Evolutionary conservation across 2,329 filamentous ascomycete genomes (phyloP).

Genomic region (Ophiostoma montium): DNA sequence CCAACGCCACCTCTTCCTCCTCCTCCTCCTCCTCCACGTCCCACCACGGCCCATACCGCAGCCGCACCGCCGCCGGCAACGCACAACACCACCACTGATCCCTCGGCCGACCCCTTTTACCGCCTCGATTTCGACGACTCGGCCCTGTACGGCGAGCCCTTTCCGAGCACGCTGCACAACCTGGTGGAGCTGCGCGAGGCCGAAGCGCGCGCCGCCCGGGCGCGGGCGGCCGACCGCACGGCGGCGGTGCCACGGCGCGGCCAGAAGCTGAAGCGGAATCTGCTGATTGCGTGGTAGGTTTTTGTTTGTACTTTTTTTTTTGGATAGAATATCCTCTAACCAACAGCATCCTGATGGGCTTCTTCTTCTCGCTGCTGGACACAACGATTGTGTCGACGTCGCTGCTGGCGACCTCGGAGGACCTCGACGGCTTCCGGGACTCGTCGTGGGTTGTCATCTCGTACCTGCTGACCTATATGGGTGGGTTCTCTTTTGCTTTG

Average conservation of each 20-base stretch:
- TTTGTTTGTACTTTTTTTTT: background rate
- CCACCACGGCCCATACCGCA: background rate
- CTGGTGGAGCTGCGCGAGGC: slow-evolving; percentile 8
- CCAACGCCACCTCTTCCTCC: background rate
- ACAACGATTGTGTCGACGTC: slow-evolving; percentile 16
- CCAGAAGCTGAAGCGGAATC: slow-evolving; percentile 2
- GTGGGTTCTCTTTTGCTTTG: slow-evolving; percentile 1
- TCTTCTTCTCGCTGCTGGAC: slow-evolving; percentile 16
- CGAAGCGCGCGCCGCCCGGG: slow-evolving; percentile 5
- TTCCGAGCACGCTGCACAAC: slow-evolving; percentile 6
- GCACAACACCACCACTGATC: background rate
- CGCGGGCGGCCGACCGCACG: background rate
- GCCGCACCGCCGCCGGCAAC: background rate
- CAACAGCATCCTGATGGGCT: slow-evolving; percentile 12
- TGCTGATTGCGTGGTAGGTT: slow-evolving; percentile 12
- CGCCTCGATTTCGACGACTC: slow-evolving; percentile 8
- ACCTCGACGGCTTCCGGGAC: slow-evolving; percentile 13
- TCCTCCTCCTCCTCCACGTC: background rate
- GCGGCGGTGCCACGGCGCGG: background rate
- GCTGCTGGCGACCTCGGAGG: slow-evolving; percentile 13
- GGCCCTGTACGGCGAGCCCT: slow-evolving; percentile 3
- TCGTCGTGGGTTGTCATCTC: slow-evolving; percentile 15
- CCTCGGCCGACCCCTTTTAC: slow-evolving; percentile 3
- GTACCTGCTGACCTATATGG: slow-evolving; percentile 16
- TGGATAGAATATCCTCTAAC: background rate